These are phyloP conservation scores for Trichoderma reesei DNA, from an alignment of 495 filamentous ascomycete species.

Conservation along the genomic window DNA sequence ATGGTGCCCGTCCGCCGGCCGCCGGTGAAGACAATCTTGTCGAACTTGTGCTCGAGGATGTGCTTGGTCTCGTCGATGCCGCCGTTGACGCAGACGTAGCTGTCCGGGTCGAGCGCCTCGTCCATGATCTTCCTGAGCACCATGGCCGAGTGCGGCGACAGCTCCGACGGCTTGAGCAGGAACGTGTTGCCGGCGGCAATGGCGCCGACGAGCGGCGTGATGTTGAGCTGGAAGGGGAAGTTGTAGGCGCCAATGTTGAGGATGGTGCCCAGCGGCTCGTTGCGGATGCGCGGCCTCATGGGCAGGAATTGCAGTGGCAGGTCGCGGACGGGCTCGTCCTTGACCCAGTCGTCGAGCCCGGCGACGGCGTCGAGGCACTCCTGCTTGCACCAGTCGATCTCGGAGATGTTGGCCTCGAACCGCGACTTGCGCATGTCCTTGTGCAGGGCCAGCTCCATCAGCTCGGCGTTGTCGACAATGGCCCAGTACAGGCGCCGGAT, in stretches of 20 bases:
- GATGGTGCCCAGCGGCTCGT: constrained; percentile 78
- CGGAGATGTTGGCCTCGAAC: constrained; percentile 61
- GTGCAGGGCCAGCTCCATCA: constrained; percentile 58
- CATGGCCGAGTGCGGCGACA: constrained; percentile 62
- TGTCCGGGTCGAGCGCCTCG: constrained; percentile 62
- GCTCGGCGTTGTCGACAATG: constrained; percentile 62
- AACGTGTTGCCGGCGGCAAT: constrained; percentile 87
- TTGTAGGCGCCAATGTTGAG: constrained; percentile 91
- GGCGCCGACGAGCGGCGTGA: constrained; percentile 76
- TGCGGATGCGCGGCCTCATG: constrained; percentile 66
- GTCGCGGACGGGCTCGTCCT: constrained; percentile 67
- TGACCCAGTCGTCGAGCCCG: constrained; percentile 69
- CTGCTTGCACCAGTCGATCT: constrained; percentile 62
- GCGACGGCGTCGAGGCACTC: constrained; percentile 68
- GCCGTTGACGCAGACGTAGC: constrained; percentile 74
- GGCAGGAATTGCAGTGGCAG: constrained; percentile 55
- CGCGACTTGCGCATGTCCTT: constrained; percentile 63
- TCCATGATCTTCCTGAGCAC: constrained; percentile 69
- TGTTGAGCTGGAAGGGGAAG: constrained; percentile 71
- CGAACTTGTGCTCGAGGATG: constrained; percentile 81
- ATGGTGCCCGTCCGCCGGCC: constrained; percentile 67
- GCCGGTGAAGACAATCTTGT: constrained; percentile 97
- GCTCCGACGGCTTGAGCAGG: constrained; percentile 83
- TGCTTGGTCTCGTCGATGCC: constrained; percentile 68
- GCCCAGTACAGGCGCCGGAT: constrained; percentile 92